Percentiles rank a stretch among this genome's conserved stretches.
Evolutionary conservation across 2,329 filamentous ascomycete genomes (phyloP).

Genomic region (Rhynchosporium secalis): DNA sequence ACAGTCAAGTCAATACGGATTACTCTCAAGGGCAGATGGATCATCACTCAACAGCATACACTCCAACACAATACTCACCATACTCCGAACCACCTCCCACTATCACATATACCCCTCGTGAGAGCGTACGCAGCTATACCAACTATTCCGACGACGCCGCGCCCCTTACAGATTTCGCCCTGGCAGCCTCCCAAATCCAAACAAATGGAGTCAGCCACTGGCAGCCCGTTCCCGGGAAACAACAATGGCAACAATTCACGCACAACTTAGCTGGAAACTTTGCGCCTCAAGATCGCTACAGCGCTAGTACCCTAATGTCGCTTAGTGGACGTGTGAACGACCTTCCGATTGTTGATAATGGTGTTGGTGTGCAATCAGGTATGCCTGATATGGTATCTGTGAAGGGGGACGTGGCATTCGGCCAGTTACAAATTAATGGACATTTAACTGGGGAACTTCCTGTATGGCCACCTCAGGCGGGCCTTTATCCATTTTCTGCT

Average conservation of each 20-base stretch:
- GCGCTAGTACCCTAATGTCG: constrained; percentile 38
- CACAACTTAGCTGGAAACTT: constrained; percentile 35
- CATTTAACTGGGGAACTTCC: too few relatives aligned
- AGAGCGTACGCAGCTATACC: constrained; percentile 25
- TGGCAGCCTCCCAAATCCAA: constrained; percentile 40
- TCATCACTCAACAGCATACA: constrained; percentile 37
- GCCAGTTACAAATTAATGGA: too few relatives aligned
- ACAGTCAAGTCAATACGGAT: constrained; percentile 13
- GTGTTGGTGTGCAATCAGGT: constrained; percentile 3
- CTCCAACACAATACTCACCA: constrained; percentile 37
- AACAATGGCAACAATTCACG: constrained; percentile 40
- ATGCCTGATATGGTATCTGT: background rate
- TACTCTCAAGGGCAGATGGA: constrained; percentile 28
- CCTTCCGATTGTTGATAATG: constrained; percentile 7
- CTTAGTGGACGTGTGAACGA: constrained; percentile 32
- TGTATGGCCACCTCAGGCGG: too few relatives aligned
- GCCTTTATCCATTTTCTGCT: too few relatives aligned
- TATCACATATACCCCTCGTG: constrained; percentile 32
- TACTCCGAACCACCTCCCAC: constrained; percentile 33
- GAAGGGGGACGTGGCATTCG: background rate
- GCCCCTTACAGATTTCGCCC: constrained; percentile 34
- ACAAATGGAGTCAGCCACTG: constrained; percentile 22
- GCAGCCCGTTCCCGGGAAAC: constrained; percentile 31
- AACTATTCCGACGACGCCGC: constrained; percentile 29
- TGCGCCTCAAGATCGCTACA: constrained; percentile 39